These are phyloP conservation scores for Solanum chiquidenum DNA, from an alignment of 257 asterid genomes.

Conservation along the genomic window DNA sequence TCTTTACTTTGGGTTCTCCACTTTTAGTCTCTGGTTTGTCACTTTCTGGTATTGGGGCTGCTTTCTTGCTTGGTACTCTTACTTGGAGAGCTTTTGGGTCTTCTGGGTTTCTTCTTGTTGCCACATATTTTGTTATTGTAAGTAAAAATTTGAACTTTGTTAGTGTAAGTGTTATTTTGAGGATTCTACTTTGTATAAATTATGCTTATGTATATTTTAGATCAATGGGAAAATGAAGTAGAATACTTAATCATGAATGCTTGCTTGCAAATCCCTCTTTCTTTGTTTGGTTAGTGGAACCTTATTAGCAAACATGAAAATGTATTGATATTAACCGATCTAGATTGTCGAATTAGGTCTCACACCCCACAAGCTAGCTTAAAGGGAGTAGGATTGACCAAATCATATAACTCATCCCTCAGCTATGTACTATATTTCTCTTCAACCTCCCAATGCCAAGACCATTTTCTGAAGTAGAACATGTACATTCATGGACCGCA, in stretches of 20 bases:
- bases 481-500: neutral
- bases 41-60: conserved; percentile 62
- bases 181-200: neutral
- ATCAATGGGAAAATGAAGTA: neutral
- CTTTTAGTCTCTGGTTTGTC: conserved; percentile 69
- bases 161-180: neutral
- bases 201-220: neutral
- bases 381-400: neutral
- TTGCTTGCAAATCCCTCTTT: neutral
- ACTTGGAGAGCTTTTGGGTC: conserved; percentile 89
- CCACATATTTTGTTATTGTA: conserved; percentile 72
- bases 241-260: neutral
- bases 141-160: conserved; percentile 13
- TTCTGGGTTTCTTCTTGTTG: conserved; percentile 77
- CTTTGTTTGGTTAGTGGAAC: neutral
- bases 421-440: neutral
- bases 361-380: neutral
- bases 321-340: neutral
- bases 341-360: neutral
- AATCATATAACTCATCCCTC: neutral
- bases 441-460: neutral
- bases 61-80: conserved; percentile 87
- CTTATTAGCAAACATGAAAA: neutral
- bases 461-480: neutral
- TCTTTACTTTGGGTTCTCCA: conserved; percentile 66